Percentiles rank a stretch among this genome's conserved stretches.
These are phyloP conservation scores for Triticum turgidum DNA, from an alignment of 176 grass and related monocot species.

Conservation along the genomic window DNA sequence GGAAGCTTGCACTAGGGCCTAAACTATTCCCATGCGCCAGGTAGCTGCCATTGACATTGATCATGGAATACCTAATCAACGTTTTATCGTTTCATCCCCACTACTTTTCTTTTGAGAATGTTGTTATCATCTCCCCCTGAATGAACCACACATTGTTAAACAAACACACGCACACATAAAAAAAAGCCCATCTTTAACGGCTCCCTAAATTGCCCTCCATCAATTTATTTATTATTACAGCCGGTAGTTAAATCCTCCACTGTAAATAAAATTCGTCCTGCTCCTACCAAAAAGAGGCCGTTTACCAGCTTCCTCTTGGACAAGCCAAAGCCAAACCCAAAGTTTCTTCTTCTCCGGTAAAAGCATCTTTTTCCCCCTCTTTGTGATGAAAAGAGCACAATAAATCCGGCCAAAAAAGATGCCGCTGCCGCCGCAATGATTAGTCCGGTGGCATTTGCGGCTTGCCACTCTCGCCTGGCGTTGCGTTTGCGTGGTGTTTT, in stretches of 20 bases:
- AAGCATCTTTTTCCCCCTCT: not conserved
- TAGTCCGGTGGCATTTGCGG: slow-evolving; percentile 17
- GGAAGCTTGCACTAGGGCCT: not conserved
- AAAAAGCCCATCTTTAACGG: not conserved
- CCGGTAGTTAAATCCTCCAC: not conserved
- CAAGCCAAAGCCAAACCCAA: slow-evolving; percentile 16
- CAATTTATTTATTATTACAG: not conserved
- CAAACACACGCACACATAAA: not conserved
- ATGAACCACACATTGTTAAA: not conserved
- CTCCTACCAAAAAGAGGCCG: slow-evolving; percentile 18
- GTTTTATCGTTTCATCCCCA: not conserved
- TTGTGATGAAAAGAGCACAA: not conserved
- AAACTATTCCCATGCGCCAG: not conserved
- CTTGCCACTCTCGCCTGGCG: slow-evolving; percentile 7
- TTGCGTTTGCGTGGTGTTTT: slow-evolving; percentile 50
- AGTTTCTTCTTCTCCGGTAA: not conserved
- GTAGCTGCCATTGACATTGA: slow-evolving; percentile 12
- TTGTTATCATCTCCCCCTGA: not conserved
- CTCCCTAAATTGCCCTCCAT: not conserved
- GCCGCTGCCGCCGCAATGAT: slow-evolving; percentile 42
- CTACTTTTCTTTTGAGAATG: not conserved
- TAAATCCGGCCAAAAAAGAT: slow-evolving; percentile 29
- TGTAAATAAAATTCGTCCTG: slow-evolving; percentile 24
- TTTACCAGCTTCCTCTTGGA: slow-evolving; percentile 39
- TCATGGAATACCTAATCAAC: slow-evolving; percentile 14